Evolutionary conservation across 805 yeast genomes (phyloP).

Genomic region (Saccharomycopsis sp.): DNA sequence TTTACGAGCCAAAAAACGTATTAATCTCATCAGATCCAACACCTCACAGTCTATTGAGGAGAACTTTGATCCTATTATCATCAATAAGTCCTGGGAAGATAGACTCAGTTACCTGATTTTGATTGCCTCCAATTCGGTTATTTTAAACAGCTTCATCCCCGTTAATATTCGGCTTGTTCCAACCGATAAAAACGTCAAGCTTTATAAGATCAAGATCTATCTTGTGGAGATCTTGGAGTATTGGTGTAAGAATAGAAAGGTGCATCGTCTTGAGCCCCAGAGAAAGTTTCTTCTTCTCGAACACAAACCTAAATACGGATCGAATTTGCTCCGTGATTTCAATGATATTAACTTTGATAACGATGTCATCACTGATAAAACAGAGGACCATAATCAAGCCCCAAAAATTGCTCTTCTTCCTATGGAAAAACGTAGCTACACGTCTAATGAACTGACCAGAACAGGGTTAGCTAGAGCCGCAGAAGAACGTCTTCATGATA

Average conservation of each 20-base stretch:
- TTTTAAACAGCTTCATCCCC: constrained; percentile 78
- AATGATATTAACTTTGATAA: constrained; percentile 28
- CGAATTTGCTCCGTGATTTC: constrained; percentile 40
- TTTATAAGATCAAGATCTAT: constrained; percentile 81
- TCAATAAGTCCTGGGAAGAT: constrained; percentile 90
- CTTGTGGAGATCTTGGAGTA: constrained; percentile 88
- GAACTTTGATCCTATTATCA: constrained; percentile 80
- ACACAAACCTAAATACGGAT: constrained; percentile 55
- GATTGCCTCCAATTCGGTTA: constrained; percentile 82
- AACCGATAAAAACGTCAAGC: constrained; percentile 67
- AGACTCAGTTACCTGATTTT: constrained; percentile 84
- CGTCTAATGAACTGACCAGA: not conserved
- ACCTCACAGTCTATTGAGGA: constrained; percentile 76
- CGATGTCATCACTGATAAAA: constrained; percentile 21
- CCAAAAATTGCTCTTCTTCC: not conserved
- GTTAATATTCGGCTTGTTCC: constrained; percentile 81
- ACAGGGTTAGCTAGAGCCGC: not conserved
- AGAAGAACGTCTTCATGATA: not conserved
- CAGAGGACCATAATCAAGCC: not conserved
- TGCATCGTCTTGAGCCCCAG: constrained; percentile 88
- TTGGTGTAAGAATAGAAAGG: constrained; percentile 76
- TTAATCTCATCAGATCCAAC: constrained; percentile 68
- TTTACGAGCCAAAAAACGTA: constrained; percentile 54
- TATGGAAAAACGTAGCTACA: not conserved
- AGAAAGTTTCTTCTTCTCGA: constrained; percentile 76